Evolutionary conservation across 179 eudicot genomes (phyloP), one percentile per base, ranked within the genome.

Genomic region (Actinidia chinensis): DNA sequence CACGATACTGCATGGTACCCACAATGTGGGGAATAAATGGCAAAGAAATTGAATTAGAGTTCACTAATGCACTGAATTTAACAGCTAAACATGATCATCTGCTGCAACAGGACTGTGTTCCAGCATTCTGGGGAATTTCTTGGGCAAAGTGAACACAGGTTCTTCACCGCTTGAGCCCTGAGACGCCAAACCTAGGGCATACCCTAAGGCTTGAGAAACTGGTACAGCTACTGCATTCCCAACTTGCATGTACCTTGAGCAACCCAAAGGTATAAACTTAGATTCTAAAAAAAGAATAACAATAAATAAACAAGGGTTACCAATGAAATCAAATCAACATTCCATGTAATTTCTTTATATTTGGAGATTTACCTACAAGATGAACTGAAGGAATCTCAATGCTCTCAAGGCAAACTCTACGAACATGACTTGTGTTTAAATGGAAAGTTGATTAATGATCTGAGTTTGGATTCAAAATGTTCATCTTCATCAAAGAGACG

Each of bases 161-260:
- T 58, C 81, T 3, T 76, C 61, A 43, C 71, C 33, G 1, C 71
- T 9, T 1, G 64, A 59, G 20, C 87, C 87, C 20, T 68, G 74
- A 71, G 46, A 69, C 1, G 87, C 79, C 70, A 84, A 8, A 0
- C 75, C 82, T 13, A 84, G 58, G 0, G 83, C 85, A 36, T 73
- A 80, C 0, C 89, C 87, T 18, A 86, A 68, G 8, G 89, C 87
- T 43, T 84, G 81, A 1, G 87, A 81, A 12, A 81, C 87, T 0
- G 89, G 89, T 6, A 83, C 83, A 6, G 89, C 89, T 3, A 86
- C 89, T 7, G 85, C 85, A 78, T 86, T 86, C 10, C 87, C 89
- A 5, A 86, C 87, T 72, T 86, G 89, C 8, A 82, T 79, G 78
- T 86, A 86, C 60, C 85, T 83, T 4, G 8, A 25, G 68, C 68